Evolutionary conservation across 2,329 filamentous ascomycete species (phyloP).

Genomic region (Nemania sp.): DNA sequence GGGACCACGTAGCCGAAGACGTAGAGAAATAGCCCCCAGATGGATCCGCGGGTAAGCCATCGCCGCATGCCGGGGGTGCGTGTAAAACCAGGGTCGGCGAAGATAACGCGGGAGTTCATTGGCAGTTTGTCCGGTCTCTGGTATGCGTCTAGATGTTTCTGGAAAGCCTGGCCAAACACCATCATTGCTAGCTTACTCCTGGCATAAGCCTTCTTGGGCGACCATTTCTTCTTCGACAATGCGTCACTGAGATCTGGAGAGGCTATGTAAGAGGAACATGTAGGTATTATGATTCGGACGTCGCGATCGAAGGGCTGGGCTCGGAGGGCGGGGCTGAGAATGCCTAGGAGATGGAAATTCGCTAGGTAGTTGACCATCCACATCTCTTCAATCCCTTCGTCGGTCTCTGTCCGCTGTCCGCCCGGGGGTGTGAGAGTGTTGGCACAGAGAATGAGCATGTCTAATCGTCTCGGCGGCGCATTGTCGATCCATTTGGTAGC

Average conservation of each 20-base stretch:
- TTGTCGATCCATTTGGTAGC: slow-evolving; percentile 99
- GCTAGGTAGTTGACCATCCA: slow-evolving; percentile 97
- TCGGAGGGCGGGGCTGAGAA: slow-evolving; percentile 88
- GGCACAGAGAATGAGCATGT: slow-evolving; percentile 91
- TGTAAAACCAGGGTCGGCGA: slow-evolving; percentile 87
- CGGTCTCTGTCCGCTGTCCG: slow-evolving; percentile 69
- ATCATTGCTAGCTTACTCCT: slow-evolving; percentile 83
- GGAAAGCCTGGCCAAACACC: slow-evolving; percentile 89
- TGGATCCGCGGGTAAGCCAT: slow-evolving; percentile 86
- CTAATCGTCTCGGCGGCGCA: slow-evolving; percentile 85
- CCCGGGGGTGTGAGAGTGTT: slow-evolving; percentile 80
- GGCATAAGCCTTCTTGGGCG: slow-evolving; percentile 69
- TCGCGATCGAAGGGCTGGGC: slow-evolving; percentile 95
- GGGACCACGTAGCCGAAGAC: slow-evolving; percentile 81
- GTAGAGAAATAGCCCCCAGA: slow-evolving; percentile 84
- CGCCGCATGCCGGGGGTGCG: slow-evolving; percentile 89
- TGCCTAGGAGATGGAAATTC: slow-evolving; percentile 94
- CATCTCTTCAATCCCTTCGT: slow-evolving; percentile 85
- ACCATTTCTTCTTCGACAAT: slow-evolving; percentile 64
- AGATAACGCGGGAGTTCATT: slow-evolving; percentile 83
- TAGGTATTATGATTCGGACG: slow-evolving; percentile 86
- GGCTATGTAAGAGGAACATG: slow-evolving; percentile 88
- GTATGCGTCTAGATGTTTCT: slow-evolving; percentile 90
- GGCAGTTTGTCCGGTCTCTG: slow-evolving; percentile 85
- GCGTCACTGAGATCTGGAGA: slow-evolving; percentile 74